phyloP scores from a whole-genome alignment of 2,329 filamentous ascomycete species.

The Bimuria novae-zelandiae region DNA sequence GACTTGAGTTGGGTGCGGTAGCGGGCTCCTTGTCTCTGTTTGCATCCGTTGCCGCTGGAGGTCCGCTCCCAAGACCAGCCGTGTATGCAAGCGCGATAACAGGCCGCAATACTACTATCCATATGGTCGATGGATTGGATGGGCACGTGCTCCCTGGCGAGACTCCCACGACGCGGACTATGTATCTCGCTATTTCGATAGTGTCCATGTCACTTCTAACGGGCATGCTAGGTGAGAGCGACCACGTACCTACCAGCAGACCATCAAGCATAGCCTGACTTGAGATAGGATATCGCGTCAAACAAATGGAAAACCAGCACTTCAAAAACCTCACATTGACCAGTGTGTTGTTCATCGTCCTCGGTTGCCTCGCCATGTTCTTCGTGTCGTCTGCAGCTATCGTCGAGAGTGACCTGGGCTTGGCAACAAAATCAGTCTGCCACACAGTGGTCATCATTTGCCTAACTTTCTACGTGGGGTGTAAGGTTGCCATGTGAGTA shows the following conservation, averaged over 20 bases:
- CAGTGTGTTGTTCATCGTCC: constrained; percentile 38
- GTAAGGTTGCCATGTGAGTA: constrained; percentile 34
- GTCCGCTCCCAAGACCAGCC: background rate
- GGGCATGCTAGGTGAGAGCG: constrained; percentile 26
- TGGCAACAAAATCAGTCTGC: constrained; percentile 33
- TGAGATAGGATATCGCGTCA: constrained; percentile 23
- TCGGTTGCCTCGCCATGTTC: constrained; percentile 42
- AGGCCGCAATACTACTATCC: background rate
- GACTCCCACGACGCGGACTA: constrained; percentile 11
- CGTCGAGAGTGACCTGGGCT: constrained; percentile 37
- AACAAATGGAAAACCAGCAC: constrained; percentile 6
- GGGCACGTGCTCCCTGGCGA: constrained; percentile 9
- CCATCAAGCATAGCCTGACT: constrained; percentile 1
- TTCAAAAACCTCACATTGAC: constrained; percentile 15
- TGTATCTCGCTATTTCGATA: constrained; percentile 24
- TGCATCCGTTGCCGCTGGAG: too few relatives aligned
- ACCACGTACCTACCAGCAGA: too few relatives aligned
- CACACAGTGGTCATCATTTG: constrained; percentile 44
- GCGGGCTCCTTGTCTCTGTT: background rate
- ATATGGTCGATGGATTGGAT: background rate
- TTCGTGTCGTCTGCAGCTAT: constrained; percentile 44
- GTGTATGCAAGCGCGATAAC: background rate
- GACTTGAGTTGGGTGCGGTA: background rate
- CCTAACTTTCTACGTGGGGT: constrained; percentile 43
- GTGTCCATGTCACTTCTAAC: constrained; percentile 35